phyloP scores from a whole-genome alignment of 2,329 filamentous ascomycete species.

The Clarireedia hainanense region DNA sequence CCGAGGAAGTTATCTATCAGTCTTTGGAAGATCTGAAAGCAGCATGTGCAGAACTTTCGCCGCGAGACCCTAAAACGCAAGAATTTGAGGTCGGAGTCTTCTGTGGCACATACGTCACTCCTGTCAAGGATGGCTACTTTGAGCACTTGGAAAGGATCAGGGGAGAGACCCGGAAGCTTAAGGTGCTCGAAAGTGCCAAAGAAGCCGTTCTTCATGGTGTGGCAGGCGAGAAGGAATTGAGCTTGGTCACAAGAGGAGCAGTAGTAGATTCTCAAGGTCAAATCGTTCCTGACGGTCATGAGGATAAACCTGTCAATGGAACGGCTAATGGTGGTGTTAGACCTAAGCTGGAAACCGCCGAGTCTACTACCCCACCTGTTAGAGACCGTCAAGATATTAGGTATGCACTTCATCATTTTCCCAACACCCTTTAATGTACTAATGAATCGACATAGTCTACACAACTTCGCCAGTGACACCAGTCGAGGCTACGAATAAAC shows the following conservation, averaged over 20 bases:
- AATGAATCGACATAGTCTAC: conserved; percentile 4
- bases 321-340: conserved; percentile 19
- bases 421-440: too few species aligned
- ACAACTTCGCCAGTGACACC: conserved; percentile 20
- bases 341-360: conserved; percentile 25
- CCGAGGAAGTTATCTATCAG: conserved; percentile 71
- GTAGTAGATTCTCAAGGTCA: conserved; percentile 47
- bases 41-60: conserved; percentile 66
- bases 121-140: conserved; percentile 73
- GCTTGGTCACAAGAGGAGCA: conserved; percentile 55
- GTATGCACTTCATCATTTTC: conserved; percentile 11
- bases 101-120: conserved; percentile 78
- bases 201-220: conserved; percentile 56
- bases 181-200: conserved; percentile 56
- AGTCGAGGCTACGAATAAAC: conserved; percentile 22
- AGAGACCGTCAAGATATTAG: conserved; percentile 31
- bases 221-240: conserved; percentile 51
- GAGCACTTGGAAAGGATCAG: conserved; percentile 66
- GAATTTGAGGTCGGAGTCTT: conserved; percentile 91
- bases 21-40: conserved; percentile 70
- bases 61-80: conserved; percentile 43
- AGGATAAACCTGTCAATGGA: conserved; percentile 12
- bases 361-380: conserved; percentile 23
- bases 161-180: conserved; percentile 61
- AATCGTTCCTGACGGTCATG: conserved; percentile 38